A percentile compares a stretch with the other conserved stretches of the same genome.
Conservation (phyloP, 768 basidiomycete genomes). For the Fistulinella prunicolor region DNA sequence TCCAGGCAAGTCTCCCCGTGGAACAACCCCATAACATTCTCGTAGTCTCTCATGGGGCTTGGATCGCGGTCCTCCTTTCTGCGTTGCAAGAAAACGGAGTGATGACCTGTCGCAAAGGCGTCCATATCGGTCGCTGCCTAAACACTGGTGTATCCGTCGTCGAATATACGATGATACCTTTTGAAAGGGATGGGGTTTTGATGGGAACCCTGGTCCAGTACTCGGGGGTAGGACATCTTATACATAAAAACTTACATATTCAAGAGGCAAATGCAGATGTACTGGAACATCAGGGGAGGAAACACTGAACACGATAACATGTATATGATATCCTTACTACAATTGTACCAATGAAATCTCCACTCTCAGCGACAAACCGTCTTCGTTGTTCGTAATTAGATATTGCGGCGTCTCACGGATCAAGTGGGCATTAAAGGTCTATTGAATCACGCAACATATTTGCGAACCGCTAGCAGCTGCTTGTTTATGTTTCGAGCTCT, state of each 20-base stretch:
- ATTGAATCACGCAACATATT: neutral
- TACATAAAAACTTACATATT: constrained; percentile 20
- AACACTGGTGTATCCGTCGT: constrained; percentile 49
- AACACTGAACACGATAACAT: neutral
- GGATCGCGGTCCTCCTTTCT: constrained; percentile 53
- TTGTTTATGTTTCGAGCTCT: too few species aligned
- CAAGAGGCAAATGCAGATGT: constrained; percentile 55
- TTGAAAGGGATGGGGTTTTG: constrained; percentile 7
- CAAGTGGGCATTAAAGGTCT: neutral
- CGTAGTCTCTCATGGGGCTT: constrained; percentile 64
- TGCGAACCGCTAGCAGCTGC: neutral
- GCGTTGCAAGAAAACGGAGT: constrained; percentile 42
- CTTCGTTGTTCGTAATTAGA: neutral
- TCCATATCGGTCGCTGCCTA: constrained; percentile 22
- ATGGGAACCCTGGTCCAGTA: constrained; percentile 47
- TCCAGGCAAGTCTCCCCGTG: constrained; percentile 25
- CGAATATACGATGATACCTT: constrained; percentile 43
- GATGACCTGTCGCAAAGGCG: constrained; percentile 34
- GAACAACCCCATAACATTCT: constrained; percentile 41
- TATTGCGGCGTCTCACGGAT: too few species aligned
- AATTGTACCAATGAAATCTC: constrained; percentile 7
- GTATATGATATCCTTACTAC: constrained; percentile 11
- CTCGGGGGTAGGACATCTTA: constrained; percentile 55
- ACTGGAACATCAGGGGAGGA: constrained; percentile 9
- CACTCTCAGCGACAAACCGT: neutral